Base-by-base conservation (phyloP, 176 grass and related monocot genomes). In the Alopecurus myosuroides region DNA sequence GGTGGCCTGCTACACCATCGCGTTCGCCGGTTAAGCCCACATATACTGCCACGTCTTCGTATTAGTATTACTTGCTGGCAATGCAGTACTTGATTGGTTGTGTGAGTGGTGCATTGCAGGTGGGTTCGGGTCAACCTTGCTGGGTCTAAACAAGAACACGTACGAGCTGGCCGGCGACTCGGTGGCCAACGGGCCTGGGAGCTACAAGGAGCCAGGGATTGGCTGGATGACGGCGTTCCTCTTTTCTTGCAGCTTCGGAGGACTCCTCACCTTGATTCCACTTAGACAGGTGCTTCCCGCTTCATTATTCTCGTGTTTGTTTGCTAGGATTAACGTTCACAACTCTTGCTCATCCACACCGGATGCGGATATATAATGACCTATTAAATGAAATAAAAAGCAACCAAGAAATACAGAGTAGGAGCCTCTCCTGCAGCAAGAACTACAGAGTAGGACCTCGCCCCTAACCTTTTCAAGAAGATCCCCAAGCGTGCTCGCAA, bases 1-100 rank as follows among this genome's bases (percentile, higher is more conserved):
- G 64, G 95, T 98, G 9, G 95, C 95, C 13, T 98, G 95, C 86
- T 98, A 98, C 85, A 82, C 92, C 84, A 94, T 98, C 76, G 79
- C 86, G 0, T 88, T 91, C 74, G 95, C 90, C 79, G 95, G 95
- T 98, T 6, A 28, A 88, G n/a, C 17, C 31, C n/a, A n/a, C 13
- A n/a, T 53, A 56, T 56, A 1, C 52, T 9, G 12, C 34, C 19
- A n/a, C 23, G 29, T 5, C 18, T 49, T 18, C 46, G 12, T 44
- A 44, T 9, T 44, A 51, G 49, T 51, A 51, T 7, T 7, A 39
- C 5, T 15, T 29, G 23, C 22, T 29, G 70, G 36, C 26, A 30
- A 49, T 31, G 42, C 12, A 11, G 3, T 29, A 35, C 11, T 61
- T 88, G 49, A 31, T 14, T 4, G 61, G 33, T 36, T 36, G 22